A percentile compares a stretch with the other conserved stretches of the same genome.
Evolutionary conservation across 2,329 filamentous ascomycete genomes (phyloP).

Genomic region (Aspergillus felis): DNA sequence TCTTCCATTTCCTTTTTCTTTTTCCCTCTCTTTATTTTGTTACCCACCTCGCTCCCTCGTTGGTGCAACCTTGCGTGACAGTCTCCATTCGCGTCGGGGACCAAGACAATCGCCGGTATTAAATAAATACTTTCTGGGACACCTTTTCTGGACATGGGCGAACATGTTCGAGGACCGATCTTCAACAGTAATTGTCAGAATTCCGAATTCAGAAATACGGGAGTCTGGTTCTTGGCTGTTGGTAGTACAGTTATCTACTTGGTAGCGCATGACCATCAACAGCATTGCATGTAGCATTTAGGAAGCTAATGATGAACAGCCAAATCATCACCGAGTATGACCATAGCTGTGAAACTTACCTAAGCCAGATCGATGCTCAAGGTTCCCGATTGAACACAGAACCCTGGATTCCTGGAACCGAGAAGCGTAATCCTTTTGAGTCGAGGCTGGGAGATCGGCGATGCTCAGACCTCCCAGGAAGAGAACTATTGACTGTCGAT

Average conservation of each 20-base stretch:
- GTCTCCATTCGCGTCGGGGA: not conserved
- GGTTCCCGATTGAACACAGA: not conserved
- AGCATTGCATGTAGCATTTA: not conserved
- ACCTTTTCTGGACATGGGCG: not conserved
- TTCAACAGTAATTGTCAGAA: not conserved
- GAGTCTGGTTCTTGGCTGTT: not conserved
- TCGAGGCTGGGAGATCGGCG: not conserved
- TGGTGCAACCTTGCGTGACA: not conserved
- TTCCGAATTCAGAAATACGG: not conserved
- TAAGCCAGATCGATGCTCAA: not conserved
- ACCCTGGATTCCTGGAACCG: not conserved
- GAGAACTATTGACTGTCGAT: conserved; percentile 5
- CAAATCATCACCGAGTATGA: not conserved
- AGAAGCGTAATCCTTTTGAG: not conserved
- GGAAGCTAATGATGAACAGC: not conserved
- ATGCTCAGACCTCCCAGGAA: not conserved
- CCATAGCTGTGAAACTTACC: not conserved
- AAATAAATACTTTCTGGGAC: not conserved
- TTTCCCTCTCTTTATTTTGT: not conserved
- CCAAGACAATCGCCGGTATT: not conserved
- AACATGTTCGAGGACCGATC: conserved; percentile 1
- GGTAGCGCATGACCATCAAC: not conserved
- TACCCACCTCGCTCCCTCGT: not conserved
- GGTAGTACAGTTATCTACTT: not conserved
- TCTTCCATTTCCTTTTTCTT: not conserved